phyloP scores from a whole-genome alignment of 2,329 filamentous ascomycete species.

The Pseudopyrenochaeta lycopersici region DNA sequence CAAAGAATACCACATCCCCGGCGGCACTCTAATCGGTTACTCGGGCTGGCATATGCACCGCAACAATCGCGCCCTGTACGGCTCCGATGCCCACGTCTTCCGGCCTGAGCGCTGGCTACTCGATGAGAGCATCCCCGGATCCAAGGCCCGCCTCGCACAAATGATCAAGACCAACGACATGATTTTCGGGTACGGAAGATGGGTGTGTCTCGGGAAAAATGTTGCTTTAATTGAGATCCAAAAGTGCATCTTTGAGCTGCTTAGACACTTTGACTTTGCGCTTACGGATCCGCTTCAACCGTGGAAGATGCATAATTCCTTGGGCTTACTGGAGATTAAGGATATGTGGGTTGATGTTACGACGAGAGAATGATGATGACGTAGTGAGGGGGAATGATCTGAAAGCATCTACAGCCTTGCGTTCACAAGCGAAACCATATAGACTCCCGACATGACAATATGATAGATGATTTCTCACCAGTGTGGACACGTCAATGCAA shows the following conservation, averaged over 20 bases:
- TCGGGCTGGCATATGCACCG: conserved; percentile 44
- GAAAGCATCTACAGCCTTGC: too few species aligned
- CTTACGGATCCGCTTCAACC: conserved; percentile 39
- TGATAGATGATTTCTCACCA: too few species aligned
- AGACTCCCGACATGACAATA: too few species aligned
- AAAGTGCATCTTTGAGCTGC: conserved; percentile 54
- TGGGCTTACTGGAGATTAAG: conserved; percentile 41
- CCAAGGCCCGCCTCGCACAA: conserved; percentile 32
- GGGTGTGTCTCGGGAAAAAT: conserved; percentile 44
- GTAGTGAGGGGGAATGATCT: too few species aligned
- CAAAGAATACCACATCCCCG: conserved; percentile 42
- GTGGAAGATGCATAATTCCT: conserved; percentile 38
- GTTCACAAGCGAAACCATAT: too few species aligned
- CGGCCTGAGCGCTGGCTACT: conserved; percentile 61
- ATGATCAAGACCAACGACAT: conserved; percentile 47
- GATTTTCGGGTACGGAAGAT: conserved; percentile 50
- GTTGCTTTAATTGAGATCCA: conserved; percentile 50
- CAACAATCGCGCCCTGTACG: conserved; percentile 41
- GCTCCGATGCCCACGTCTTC: conserved; percentile 56
- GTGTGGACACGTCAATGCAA: too few species aligned
- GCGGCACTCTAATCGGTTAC: conserved; percentile 46
- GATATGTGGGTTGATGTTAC: conserved; percentile 46
- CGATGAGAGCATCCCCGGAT: conserved; percentile 25
- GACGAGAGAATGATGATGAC: too few species aligned
- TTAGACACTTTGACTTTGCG: conserved; percentile 44